Evolutionary conservation across 2,329 filamentous ascomycete species (phyloP), one percentile per base, ranked within the genome.

Genomic region (Fusarium paranaense): DNA sequence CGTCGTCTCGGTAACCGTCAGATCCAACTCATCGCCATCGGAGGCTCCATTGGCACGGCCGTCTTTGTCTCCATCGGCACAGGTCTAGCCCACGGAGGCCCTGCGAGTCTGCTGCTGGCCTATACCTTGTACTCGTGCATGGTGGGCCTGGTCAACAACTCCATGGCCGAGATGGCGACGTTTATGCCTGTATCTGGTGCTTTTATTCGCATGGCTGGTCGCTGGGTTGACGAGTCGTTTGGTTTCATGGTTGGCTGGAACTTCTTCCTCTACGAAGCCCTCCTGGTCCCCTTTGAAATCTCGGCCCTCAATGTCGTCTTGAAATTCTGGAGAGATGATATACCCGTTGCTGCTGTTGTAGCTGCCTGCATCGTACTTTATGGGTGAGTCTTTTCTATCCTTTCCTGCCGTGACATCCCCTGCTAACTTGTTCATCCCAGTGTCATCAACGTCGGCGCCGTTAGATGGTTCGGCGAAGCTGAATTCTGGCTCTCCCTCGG

Each of bases 201-300:
- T 9, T 64, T 64, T 47, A 64, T 64, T 18, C 54, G 62, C 2
- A 64, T 64, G 62, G 62, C 62, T 22, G 62, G 62, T 18, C 62
- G 50, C 9, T 64, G 62, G 62, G 62, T 64, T 37, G 62, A 64
- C 10, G 62, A 64, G 38, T 57, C 62, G 25, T 64, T 64, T 47
- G 52, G 62, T n/a, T 64, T 64, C 18, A 64, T 64, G 62, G 62
- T 64, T 22, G 62, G 62, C 20, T 64, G 62, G 62, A 64, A 64
- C 52, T 64, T 64, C 10, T 64, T 64, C 62, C 52, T 64, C 52
- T 64, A 64, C 18, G 62, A 64, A 30, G 62, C 52, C n/a, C 62
- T 64, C 22, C 38, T 64, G 18, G 52, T 64, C 9, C 62, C 52
- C 22, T 64, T 64, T 50, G 62, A 64, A 38, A 64, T 64, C 30